Evolutionary conservation across 1,284 basidiomycete genomes (phyloP), one percentile per base, ranked within the genome.

Genomic region (Fomitopsis pinicola): DNA sequence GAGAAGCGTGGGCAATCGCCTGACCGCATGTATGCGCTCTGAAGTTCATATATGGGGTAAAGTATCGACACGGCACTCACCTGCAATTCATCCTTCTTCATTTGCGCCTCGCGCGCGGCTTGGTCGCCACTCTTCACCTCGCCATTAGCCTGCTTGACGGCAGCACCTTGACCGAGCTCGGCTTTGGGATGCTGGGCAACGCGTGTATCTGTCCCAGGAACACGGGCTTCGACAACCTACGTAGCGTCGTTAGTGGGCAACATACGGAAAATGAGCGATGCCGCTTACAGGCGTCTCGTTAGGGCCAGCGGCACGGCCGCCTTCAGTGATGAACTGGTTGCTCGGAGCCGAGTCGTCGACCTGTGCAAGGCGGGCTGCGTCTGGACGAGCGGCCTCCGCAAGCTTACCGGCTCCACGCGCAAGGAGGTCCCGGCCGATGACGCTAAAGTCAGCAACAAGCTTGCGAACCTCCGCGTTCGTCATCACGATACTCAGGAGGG

Each of bases 391-490:
- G 44, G 75, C 75, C 50, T 87, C 83, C 19, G 92, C 91, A 17
- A 85, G 89, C 73, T 94, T 92, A 68, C 80, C 74, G 1, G 92
- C 90, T 36, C 85, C 86, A 57, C 86, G 88, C 17, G 93, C 88
- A 62, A 97, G 88, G 61, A 97, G 81, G 76, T 97, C 94, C 57
- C 94, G 90, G 0, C 92, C 94, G 61, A 96, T 88, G 64, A 93
- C 74, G 28, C 87, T 86, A 68, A 94, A 86, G 76, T 97, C 94
- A 30, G 86, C 84, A 57, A 95, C 75, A 48, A 97, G 87, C 75
- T 97, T 97, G 71, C 95, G 90, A 42, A 93, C 89, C 77, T 97
- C 95, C 0, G 89, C 88, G 78, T 97, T 97, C 71, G 95, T 96
- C 64, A 94, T 80, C 68, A 97, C 82, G 67, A 97, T 88, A 22